Conservation (phyloP, 179 eudicot genomes). For the Beta lomatogona region DNA sequence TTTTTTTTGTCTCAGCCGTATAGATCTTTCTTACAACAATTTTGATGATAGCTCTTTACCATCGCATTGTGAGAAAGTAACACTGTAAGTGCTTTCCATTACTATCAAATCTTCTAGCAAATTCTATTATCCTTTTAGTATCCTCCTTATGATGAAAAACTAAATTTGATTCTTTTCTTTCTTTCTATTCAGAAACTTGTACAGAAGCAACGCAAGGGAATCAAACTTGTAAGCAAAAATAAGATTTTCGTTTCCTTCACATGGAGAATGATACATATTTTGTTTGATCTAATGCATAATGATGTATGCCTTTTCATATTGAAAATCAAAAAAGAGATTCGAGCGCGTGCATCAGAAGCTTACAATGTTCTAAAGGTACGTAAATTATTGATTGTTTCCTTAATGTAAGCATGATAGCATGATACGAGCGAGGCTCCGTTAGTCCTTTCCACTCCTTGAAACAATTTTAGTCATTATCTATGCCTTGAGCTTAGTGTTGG, state of each 20-base stretch:
- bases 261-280: not conserved
- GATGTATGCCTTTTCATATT: not conserved
- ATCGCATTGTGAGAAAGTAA: not conserved
- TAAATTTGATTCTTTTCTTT: not conserved
- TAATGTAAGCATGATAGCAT: not conserved
- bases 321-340: constrained; percentile 1
- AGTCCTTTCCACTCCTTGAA: too few relatives aligned
- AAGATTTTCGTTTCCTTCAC: too few relatives aligned
- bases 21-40: constrained; percentile 46
- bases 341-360: not conserved
- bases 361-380: constrained; percentile 12
- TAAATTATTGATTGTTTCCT: not conserved
- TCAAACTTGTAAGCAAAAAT: constrained; percentile 28
- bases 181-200: constrained; percentile 28
- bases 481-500: too few relatives aligned
- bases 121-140: not conserved
- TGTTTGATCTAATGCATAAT: not conserved
- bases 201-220: constrained; percentile 32
- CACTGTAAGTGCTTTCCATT: constrained; percentile 1
- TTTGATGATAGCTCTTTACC: constrained; percentile 18
- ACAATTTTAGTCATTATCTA: too few relatives aligned
- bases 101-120: not conserved
- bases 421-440: too few relatives aligned
- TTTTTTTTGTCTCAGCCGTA: constrained; percentile 11
- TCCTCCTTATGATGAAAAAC: not conserved